A percentile compares a stretch with the other conserved stretches of the same genome.
phyloP scores from a whole-genome alignment of 306 rosid genomes.

The Senna siamea region DNA sequence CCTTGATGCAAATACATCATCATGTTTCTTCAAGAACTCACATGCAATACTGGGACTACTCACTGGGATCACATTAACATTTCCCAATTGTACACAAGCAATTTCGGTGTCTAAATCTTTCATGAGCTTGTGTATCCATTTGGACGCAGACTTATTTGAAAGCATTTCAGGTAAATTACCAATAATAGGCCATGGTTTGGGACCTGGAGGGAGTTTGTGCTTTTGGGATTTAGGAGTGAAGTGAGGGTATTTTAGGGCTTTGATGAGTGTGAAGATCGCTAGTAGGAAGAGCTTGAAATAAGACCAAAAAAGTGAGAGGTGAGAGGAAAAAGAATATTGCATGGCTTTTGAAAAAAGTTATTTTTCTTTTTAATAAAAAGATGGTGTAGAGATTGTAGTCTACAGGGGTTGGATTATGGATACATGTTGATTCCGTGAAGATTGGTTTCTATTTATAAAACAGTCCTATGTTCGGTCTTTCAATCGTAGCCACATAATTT shows the following conservation, averaged over 20 bases:
- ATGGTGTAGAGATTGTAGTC: too few relatives aligned
- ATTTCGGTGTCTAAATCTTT: constrained; percentile 39
- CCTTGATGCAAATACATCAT: constrained; percentile 40
- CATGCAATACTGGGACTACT: constrained; percentile 34
- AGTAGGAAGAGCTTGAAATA: not conserved
- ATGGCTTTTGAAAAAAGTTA: not conserved
- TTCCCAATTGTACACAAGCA: constrained; percentile 45
- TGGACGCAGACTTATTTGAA: constrained; percentile 21
- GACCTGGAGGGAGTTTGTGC: constrained; percentile 40
- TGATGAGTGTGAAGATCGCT: not conserved
- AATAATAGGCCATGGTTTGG: constrained; percentile 42
- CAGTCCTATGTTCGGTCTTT: too few relatives aligned
- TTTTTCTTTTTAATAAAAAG: too few relatives aligned
- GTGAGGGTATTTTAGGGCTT: not conserved
- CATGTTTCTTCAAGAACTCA: constrained; percentile 42
- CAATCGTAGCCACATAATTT: too few relatives aligned
- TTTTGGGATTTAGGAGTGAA: not conserved
- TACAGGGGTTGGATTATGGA: too few relatives aligned
- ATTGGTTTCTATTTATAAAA: too few relatives aligned
- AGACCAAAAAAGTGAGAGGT: not conserved
- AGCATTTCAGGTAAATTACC: constrained; percentile 51
- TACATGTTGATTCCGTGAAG: too few relatives aligned
- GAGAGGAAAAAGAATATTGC: not conserved
- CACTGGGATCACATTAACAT: constrained; percentile 37
- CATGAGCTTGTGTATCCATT: constrained; percentile 40